phyloP scores from a whole-genome alignment of 306 rosid genomes.

The Acacia confusa region DNA sequence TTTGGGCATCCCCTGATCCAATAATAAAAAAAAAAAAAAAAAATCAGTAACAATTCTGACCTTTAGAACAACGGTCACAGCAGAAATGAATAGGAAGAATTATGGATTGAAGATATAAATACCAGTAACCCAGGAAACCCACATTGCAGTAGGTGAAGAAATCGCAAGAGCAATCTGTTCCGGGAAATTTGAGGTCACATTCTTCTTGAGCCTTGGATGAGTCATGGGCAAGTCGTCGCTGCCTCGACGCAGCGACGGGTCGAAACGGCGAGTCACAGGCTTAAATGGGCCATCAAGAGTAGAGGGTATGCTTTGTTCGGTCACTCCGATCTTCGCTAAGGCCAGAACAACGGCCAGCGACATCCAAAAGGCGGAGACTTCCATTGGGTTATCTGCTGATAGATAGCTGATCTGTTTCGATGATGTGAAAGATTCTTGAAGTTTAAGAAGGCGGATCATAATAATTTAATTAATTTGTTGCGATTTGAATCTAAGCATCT shows the following conservation, averaged over 20 bases:
- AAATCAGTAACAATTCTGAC: constrained; percentile 6
- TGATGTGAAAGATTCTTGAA: background rate
- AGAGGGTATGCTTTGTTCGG: constrained; percentile 56
- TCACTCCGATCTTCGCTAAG: constrained; percentile 32
- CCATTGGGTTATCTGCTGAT: constrained; percentile 35
- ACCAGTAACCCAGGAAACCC: constrained; percentile 97
- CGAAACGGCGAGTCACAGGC: constrained; percentile 70
- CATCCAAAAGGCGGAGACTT: constrained; percentile 32
- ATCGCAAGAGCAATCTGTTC: constrained; percentile 86
- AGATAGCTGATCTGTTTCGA: background rate
- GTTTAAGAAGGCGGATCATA: background rate
- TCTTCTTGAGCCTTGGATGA: constrained; percentile 77
- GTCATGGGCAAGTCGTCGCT: constrained; percentile 91
- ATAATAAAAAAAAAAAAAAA: constrained; percentile 20
- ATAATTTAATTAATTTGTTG: background rate
- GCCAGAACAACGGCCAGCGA: constrained; percentile 30
- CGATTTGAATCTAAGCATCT: constrained; percentile 27
- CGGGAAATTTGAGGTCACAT: constrained; percentile 67
- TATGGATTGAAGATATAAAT: constrained; percentile 26
- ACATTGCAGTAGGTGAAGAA: constrained; percentile 77
- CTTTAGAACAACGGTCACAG: constrained; percentile 2
- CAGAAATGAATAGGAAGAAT: background rate
- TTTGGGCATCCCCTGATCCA: constrained; percentile 81
- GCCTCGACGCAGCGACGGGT: constrained; percentile 61
- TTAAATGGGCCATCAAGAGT: constrained; percentile 84